Evolutionary conservation across 2,329 filamentous ascomycete species (phyloP).

Genomic region (Botrytis deweyae): DNA sequence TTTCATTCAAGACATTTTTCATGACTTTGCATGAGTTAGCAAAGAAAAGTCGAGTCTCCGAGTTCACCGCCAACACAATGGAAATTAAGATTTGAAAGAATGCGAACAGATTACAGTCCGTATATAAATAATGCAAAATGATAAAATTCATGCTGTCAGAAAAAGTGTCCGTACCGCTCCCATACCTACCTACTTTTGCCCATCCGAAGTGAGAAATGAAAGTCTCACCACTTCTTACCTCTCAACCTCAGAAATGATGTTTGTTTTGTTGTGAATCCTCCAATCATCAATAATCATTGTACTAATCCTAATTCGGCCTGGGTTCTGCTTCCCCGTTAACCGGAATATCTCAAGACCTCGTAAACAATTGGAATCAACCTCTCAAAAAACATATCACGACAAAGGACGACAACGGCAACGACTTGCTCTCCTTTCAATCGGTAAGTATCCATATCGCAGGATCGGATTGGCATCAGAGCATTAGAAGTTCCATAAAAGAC

Average conservation of each 20-base stretch:
- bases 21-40: constrained; percentile 16
- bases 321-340: constrained; percentile 23
- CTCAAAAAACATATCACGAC: constrained; percentile 21
- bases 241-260: constrained; percentile 4
- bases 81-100: constrained; percentile 11
- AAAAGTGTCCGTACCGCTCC: background rate
- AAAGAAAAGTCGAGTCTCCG: constrained; percentile 11
- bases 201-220: background rate
- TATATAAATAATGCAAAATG: constrained; percentile 11
- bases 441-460: constrained; percentile 12
- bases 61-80: constrained; percentile 18
- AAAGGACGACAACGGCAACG: constrained; percentile 15
- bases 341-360: constrained; percentile 21
- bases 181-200: background rate
- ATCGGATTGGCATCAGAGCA: constrained; percentile 1
- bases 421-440: constrained; percentile 3
- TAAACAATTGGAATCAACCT: constrained; percentile 24
- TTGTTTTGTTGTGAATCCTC: constrained; percentile 18
- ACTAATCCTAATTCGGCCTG: constrained; percentile 13
- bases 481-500: background rate
- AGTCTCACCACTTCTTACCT: background rate
- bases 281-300: background rate
- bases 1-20: constrained; percentile 10
- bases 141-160: background rate
- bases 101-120: background rate